Evolutionary conservation across 1,284 basidiomycete genomes (phyloP).

Genomic region (Gymnopus androsaceus): DNA sequence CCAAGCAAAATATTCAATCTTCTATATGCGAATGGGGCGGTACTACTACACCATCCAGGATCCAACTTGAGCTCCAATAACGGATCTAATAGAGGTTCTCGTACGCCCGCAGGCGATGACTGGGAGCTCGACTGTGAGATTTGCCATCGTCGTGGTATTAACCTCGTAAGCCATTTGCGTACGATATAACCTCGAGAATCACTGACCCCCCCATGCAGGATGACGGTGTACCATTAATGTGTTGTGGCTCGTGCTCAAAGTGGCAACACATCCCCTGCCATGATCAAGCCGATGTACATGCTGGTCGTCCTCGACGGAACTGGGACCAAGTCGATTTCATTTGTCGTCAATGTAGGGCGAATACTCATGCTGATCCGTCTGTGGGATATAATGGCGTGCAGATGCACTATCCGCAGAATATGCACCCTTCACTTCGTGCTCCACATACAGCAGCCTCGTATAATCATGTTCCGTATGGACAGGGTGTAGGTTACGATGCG

Average conservation of each 20-base stretch:
- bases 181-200: neutral
- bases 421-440: slow-evolving; percentile 4
- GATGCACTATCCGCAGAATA: slow-evolving; percentile 23
- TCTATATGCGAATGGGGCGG: neutral
- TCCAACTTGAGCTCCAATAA: slow-evolving; percentile 8
- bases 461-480: slow-evolving; percentile 13
- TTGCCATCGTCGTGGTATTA: slow-evolving; percentile 68
- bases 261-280: slow-evolving; percentile 88
- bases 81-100: slow-evolving; percentile 40
- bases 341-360: slow-evolving; percentile 50
- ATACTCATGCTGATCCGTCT: slow-evolving; percentile 1
- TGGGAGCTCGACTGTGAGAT: slow-evolving; percentile 89
- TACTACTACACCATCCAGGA: slow-evolving; percentile 1
- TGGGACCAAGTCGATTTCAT: slow-evolving; percentile 73
- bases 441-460: neutral
- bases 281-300: slow-evolving; percentile 58
- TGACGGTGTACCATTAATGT: slow-evolving; percentile 74
- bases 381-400: slow-evolving; percentile 20
- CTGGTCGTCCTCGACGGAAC: slow-evolving; percentile 62
- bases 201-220: slow-evolving; percentile 47
- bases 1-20: neutral
- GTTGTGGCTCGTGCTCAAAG: slow-evolving; percentile 74
- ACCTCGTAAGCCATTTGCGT: slow-evolving; percentile 50
- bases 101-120: slow-evolving; percentile 54
- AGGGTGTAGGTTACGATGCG: neutral